phyloP scores from a whole-genome alignment of 768 basidiomycete species.

The Fomitopsis serialis region DNA sequence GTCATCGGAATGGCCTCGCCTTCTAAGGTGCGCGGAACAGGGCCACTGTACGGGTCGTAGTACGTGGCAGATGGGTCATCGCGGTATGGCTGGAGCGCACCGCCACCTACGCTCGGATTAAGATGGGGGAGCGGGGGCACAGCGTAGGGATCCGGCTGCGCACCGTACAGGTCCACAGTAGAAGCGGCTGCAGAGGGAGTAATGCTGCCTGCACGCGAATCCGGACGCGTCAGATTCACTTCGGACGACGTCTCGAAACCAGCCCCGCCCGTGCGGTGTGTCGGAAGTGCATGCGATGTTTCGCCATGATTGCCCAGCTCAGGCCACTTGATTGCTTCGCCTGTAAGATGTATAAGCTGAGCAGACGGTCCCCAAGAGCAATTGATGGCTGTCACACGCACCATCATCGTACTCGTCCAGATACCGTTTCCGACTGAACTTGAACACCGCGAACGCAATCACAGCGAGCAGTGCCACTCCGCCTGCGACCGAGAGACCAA shows the following conservation, averaged over 20 bases:
- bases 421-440: constrained; percentile 77
- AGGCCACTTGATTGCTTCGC: constrained; percentile 88
- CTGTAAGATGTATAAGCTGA: constrained; percentile 29
- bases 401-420: constrained; percentile 63
- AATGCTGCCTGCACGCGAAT: constrained; percentile 40
- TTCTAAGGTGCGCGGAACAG: constrained; percentile 61
- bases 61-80: constrained; percentile 55
- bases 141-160: constrained; percentile 65
- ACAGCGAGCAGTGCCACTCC: constrained; percentile 71
- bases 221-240: constrained; percentile 46
- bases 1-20: constrained; percentile 75
- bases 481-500: constrained; percentile 78
- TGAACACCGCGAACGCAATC: constrained; percentile 78
- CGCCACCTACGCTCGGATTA: constrained; percentile 52
- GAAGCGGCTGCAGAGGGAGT: constrained; percentile 38
- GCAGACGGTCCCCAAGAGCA: not conserved
- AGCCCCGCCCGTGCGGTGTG: constrained; percentile 61
- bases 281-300: constrained; percentile 46
- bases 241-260: constrained; percentile 72
- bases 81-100: constrained; percentile 48
- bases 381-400: constrained; percentile 33
- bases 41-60: constrained; percentile 80
- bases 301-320: constrained; percentile 64
- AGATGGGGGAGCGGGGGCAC: constrained; percentile 78
- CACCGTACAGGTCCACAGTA: constrained; percentile 33